Percentiles rank a stretch among this genome's conserved stretches.
These are phyloP conservation scores for Pythium sp. DNA, from an alignment of 352 stramenopile species.

Conservation along the genomic window DNA sequence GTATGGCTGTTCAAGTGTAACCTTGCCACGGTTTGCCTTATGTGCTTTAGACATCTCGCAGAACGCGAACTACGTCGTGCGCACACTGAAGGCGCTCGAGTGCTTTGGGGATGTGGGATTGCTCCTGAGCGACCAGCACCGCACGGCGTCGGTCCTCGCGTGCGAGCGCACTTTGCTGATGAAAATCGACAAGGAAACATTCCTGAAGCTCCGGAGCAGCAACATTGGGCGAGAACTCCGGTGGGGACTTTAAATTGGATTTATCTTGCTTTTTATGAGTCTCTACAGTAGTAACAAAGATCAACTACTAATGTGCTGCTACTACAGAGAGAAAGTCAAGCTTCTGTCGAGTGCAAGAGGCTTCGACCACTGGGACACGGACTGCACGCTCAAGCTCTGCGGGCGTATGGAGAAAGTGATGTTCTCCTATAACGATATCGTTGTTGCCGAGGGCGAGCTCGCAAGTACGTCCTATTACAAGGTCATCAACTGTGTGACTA, in stretches of 20 bases:
- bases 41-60: slow-evolving; percentile 20
- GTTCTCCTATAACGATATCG: slow-evolving; percentile 63
- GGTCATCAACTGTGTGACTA: not conserved
- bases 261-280: not conserved
- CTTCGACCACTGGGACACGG: slow-evolving; percentile 65
- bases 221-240: slow-evolving; percentile 53
- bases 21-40: not conserved
- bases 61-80: slow-evolving; percentile 58
- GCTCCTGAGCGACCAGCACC: slow-evolving; percentile 49
- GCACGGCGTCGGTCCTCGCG: slow-evolving; percentile 66
- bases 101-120: slow-evolving; percentile 72
- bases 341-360: slow-evolving; percentile 43
- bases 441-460: slow-evolving; percentile 50
- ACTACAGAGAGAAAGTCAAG: slow-evolving; percentile 55
- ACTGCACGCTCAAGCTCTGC: slow-evolving; percentile 52
- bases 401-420: slow-evolving; percentile 61
- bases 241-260: slow-evolving; percentile 22
- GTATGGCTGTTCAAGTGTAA: not conserved
- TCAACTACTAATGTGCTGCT: not conserved
- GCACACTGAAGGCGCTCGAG: slow-evolving; percentile 59
- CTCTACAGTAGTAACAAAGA: not conserved
- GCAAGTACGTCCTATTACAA: slow-evolving; percentile 32
- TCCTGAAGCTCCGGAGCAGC: slow-evolving; percentile 54
- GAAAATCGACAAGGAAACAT: slow-evolving; percentile 65
- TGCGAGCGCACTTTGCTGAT: slow-evolving; percentile 67